Percentiles rank a stretch among this genome's conserved stretches.
These are phyloP conservation scores for Sisymbrium altissimum DNA, from an alignment of 345 rosid genomes.

Conservation along the genomic window DNA sequence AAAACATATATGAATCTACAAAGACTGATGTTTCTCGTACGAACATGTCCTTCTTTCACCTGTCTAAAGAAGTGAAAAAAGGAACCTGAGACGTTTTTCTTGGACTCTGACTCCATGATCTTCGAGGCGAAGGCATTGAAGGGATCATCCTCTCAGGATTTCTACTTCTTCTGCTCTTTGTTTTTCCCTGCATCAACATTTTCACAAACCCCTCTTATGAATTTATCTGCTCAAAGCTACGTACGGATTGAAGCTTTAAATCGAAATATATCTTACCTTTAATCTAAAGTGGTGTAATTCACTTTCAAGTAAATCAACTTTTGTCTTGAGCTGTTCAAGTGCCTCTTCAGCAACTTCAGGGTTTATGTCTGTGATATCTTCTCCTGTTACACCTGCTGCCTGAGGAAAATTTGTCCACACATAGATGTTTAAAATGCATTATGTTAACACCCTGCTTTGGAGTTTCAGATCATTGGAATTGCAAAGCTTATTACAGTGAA, in stretches of 20 bases:
- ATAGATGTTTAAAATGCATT: background rate
- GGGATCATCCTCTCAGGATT: slow-evolving; percentile 45
- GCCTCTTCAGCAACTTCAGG: slow-evolving; percentile 79
- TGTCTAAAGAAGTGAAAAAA: slow-evolving; percentile 54
- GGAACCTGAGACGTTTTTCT: slow-evolving; percentile 44
- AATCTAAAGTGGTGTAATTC: slow-evolving; percentile 58
- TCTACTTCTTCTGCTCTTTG: slow-evolving; percentile 49
- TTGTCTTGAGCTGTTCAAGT: slow-evolving; percentile 59
- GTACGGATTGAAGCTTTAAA: background rate
- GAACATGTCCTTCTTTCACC: slow-evolving; percentile 24
- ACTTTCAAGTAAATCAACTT: slow-evolving; percentile 55
- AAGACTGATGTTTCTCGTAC: background rate
- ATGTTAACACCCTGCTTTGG: background rate
- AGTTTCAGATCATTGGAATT: background rate
- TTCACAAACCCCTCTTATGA: background rate
- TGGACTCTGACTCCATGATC: slow-evolving; percentile 49
- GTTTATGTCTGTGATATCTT: slow-evolving; percentile 48
- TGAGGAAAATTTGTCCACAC: slow-evolving; percentile 4
- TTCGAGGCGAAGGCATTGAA: slow-evolving; percentile 43
- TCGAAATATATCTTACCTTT: slow-evolving; percentile 39
- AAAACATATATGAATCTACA: slow-evolving; percentile 10
- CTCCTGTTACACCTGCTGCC: slow-evolving; percentile 42
- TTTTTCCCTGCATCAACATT: slow-evolving; percentile 38
- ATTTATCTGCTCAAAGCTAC: background rate
- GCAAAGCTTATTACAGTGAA: background rate